Percentiles rank a stretch among this genome's conserved stretches.
phyloP scores from a whole-genome alignment of 2,329 filamentous ascomycete genomes.

The Aspergillus sp. region DNA sequence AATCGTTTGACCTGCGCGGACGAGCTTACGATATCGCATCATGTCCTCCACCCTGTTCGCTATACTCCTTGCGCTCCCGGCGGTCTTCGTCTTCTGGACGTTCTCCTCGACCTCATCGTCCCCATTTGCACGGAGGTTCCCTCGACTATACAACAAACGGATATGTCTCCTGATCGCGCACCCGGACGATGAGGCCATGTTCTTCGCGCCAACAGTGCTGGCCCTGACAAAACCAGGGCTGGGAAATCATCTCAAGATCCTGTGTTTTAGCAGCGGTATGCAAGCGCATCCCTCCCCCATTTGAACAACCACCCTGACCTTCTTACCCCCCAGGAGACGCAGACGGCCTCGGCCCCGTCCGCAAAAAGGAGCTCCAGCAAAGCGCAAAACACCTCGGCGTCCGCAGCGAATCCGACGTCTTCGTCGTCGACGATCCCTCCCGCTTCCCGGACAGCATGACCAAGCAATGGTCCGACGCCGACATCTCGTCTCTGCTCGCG shows the following conservation, averaged over 20 bases:
- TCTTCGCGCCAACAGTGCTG: constrained; percentile 83
- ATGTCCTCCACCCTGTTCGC: constrained; percentile 18
- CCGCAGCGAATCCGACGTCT: constrained; percentile 64
- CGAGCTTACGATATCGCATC: constrained; percentile 1
- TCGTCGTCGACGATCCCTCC: constrained; percentile 70
- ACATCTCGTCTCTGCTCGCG: constrained; percentile 61
- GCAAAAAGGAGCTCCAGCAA: constrained; percentile 73
- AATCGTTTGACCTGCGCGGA: background rate
- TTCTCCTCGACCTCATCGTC: constrained; percentile 32
- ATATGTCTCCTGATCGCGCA: constrained; percentile 92
- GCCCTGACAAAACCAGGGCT: constrained; percentile 70
- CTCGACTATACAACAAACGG: constrained; percentile 67
- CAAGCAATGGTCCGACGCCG: constrained; percentile 60
- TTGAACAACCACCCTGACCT: no score
- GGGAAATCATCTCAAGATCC: constrained; percentile 86
- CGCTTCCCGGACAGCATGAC: constrained; percentile 85
- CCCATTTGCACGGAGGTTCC: constrained; percentile 35
- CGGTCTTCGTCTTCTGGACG: constrained; percentile 36
- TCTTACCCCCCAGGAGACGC: constrained; percentile 54
- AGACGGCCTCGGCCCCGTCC: constrained; percentile 72
- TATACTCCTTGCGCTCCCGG: constrained; percentile 27
- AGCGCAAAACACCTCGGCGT: constrained; percentile 71
- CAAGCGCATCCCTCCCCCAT: no score
- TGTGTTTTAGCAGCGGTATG: constrained; percentile 78
- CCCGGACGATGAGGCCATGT: constrained; percentile 98